Conservation (phyloP, 805 yeast genomes). For the Candida sithepensis region DNA sequence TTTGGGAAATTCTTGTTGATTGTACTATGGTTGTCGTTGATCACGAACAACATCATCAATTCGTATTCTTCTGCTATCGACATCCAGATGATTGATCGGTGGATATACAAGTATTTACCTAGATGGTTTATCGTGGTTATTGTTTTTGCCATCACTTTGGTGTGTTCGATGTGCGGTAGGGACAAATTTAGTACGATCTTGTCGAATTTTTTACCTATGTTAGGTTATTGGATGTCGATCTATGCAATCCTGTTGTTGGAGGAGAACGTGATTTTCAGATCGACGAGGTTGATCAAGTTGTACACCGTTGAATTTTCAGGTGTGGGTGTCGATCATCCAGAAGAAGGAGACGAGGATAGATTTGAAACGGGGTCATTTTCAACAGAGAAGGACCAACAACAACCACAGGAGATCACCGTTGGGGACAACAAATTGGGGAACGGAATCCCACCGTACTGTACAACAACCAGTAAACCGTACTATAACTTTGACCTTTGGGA, state of each 20-base stretch:
- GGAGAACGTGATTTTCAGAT: conserved; percentile 70
- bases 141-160: conserved; percentile 59
- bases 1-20: conserved; percentile 75
- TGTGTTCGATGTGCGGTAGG: conserved; percentile 73
- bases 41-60: conserved; percentile 79
- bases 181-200: conserved; percentile 67
- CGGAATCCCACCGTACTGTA: conserved; percentile 14
- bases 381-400: background rate
- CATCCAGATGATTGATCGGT: conserved; percentile 57
- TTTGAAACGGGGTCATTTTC: background rate
- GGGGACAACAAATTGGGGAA: background rate
- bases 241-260: conserved; percentile 68
- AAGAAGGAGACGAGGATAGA: too few species aligned
- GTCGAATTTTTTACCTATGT: conserved; percentile 84
- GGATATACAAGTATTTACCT: conserved; percentile 56
- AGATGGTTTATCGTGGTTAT: conserved; percentile 73
- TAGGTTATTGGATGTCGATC: conserved; percentile 87
- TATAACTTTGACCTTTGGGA: conserved; percentile 81
- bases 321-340: background rate
- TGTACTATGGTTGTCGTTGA: conserved; percentile 65
- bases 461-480: conserved; percentile 29
- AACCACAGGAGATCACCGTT: background rate
- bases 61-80: conserved; percentile 79
- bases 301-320: conserved; percentile 39
- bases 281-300: conserved; percentile 36